Evolutionary conservation across 305 asterid species (phyloP).

Genomic region (Solanum chacoense): DNA sequence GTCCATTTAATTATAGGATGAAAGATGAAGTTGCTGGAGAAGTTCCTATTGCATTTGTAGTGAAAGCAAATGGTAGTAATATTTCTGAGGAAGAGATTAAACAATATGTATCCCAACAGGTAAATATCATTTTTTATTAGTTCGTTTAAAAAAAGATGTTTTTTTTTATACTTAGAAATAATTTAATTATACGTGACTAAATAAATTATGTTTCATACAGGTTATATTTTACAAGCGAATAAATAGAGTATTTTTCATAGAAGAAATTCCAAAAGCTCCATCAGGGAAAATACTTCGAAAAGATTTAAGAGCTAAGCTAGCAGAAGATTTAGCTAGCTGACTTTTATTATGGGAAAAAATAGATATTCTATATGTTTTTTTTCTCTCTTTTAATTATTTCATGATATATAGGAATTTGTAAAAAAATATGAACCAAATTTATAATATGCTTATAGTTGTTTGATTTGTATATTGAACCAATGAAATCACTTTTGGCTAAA

Average conservation of each 20-base stretch:
- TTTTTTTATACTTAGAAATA: neutral
- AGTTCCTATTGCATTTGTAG: constrained; percentile 22
- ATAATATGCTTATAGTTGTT: neutral
- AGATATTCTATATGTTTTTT: neutral
- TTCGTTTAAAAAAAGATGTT: neutral
- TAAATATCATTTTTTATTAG: neutral
- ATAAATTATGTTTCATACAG: fast-evolving
- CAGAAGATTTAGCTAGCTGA: neutral
- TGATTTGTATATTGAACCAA: neutral
- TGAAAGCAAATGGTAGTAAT: constrained; percentile 5
- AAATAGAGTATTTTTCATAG: constrained; percentile 35
- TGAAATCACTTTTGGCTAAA: neutral
- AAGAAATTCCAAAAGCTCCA: constrained; percentile 48
- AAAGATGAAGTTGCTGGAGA: constrained; percentile 20
- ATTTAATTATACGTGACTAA: neutral
- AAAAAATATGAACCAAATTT: neutral
- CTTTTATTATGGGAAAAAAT: neutral
- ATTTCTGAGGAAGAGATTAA: constrained; percentile 14
- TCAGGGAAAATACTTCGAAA: constrained; percentile 61
- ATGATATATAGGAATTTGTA: neutral
- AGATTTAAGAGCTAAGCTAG: constrained; percentile 48
- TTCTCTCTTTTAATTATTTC: neutral
- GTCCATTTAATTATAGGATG: neutral
- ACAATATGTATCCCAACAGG: constrained; percentile 10
- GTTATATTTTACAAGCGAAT: neutral